These are phyloP conservation scores for Hypoxylon lenormandii DNA, from an alignment of 495 filamentous ascomycete genomes.

Conservation along the genomic window DNA sequence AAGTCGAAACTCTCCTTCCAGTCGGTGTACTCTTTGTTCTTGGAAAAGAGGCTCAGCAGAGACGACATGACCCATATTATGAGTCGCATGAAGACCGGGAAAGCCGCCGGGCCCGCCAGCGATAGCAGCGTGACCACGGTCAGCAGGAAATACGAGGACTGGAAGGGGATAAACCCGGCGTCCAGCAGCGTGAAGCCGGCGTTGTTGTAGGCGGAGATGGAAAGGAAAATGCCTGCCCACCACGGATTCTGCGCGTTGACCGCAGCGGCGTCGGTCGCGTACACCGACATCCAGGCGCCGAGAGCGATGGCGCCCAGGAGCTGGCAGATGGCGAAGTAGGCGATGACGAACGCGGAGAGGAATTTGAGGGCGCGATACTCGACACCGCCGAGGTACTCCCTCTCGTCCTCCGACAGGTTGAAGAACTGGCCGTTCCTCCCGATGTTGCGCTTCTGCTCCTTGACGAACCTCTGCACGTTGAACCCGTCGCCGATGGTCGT, in stretches of 20 bases:
- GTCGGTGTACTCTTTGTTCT: constrained; percentile 43
- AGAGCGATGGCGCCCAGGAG: constrained; percentile 72
- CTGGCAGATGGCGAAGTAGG: constrained; percentile 75
- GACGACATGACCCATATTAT: constrained; percentile 72
- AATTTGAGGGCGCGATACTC: constrained; percentile 76
- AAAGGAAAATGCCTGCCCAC: constrained; percentile 73
- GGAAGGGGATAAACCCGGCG: constrained; percentile 75
- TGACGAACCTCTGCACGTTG: constrained; percentile 46
- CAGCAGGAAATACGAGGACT: constrained; percentile 70
- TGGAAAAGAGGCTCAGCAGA: constrained; percentile 54
- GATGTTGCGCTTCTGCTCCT: constrained; percentile 54
- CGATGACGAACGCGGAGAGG: constrained; percentile 72
- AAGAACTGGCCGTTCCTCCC: constrained; percentile 77
- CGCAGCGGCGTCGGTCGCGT: constrained; percentile 63
- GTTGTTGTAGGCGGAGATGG: constrained; percentile 79
- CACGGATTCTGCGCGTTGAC: constrained; percentile 68
- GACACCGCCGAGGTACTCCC: constrained; percentile 74
- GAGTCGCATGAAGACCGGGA: constrained; percentile 76
- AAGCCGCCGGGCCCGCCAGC: constrained; percentile 76
- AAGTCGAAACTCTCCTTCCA: constrained; percentile 72
- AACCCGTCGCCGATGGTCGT: constrained; percentile 34
- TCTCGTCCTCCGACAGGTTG: constrained; percentile 69
- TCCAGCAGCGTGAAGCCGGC: constrained; percentile 83
- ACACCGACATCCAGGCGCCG: constrained; percentile 72
- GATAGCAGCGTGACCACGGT: constrained; percentile 78